Evolutionary conservation across 495 filamentous ascomycete species (phyloP), one percentile per base, ranked within the genome.

Genomic region (Penicillium cinerascens): DNA sequence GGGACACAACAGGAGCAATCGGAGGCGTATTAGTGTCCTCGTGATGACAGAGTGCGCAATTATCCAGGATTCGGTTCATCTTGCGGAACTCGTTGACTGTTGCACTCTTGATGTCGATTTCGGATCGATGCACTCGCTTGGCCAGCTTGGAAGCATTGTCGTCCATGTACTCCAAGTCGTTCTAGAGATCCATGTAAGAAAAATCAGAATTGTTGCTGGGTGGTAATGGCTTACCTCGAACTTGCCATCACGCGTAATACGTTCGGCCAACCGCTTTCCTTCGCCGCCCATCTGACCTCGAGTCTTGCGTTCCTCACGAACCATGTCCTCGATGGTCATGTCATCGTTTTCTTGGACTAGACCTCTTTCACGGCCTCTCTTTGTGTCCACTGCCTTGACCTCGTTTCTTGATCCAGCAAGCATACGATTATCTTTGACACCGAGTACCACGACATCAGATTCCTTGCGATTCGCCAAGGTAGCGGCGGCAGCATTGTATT

Each of bases 261-360:
- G 81, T 60, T 97, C 92, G 20, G 93, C 93, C 11, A 96, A 79
- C 17, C 85, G 82, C 61, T 81, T 73, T 8, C 90, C 89, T 64
- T 95, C 91, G 38, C 91, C 90, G 27, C 90, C 92, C 8, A 78
- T 72, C 61, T 90, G 85, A 26, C 86, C 87, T 37, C 83, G 82
- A 6, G 87, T 95, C 54, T 91, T 83, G 45, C 88, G 82, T 68
- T 98, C 93, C 64, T 96, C 90, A 37, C 87, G 80, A 9, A 98
- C 82, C 93, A 98, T 98, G 61, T 97, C 93, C 20, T 92, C 89
- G 47, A 98, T 85, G 27, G 75, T 85, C 93, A 98, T 97, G 60
- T 97, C 90, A 44, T 96, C 91, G 55, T 97, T 98, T 49, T 90
- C 90, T 57, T 88, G 80, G 9, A 97, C 84, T 17, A 80, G 71